Percentiles rank a stretch among this genome's conserved stretches.
phyloP scores from a whole-genome alignment of 768 basidiomycete species.

The Mycena leptocephala region DNA sequence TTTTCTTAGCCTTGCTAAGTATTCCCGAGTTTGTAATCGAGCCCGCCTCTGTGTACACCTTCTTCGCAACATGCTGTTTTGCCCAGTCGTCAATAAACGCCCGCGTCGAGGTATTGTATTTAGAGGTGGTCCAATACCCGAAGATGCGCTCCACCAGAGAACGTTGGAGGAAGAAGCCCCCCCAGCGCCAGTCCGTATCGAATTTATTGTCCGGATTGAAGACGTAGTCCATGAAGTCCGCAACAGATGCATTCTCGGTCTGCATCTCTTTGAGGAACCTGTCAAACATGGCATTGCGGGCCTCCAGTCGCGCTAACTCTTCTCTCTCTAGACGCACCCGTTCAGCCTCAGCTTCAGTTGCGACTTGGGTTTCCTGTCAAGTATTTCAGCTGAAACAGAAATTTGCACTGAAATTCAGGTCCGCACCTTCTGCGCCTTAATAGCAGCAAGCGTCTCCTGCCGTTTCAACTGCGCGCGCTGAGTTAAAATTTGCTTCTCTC shows the following conservation, averaged over 20 bases:
- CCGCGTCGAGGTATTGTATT: neutral
- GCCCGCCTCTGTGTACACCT: neutral
- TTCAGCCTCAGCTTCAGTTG: neutral
- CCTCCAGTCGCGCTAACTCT: neutral
- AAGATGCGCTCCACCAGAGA: slow-evolving; percentile 3
- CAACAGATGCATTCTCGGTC: neutral
- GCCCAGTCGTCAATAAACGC: neutral
- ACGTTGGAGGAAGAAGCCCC: slow-evolving; percentile 19
- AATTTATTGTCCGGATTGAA: neutral
- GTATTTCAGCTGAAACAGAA: neutral
- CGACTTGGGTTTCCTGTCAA: neutral
- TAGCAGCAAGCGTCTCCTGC: neutral
- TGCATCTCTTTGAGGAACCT: slow-evolving; percentile 3
- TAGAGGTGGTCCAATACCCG: slow-evolving; percentile 22
- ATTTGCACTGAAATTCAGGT: neutral
- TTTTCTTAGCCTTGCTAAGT: slow-evolving; percentile 10
- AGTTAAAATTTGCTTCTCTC: neutral
- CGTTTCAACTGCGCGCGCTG: neutral
- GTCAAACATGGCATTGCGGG: neutral
- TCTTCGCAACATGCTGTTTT: neutral
- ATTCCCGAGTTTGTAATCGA: neutral
- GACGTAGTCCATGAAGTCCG: slow-evolving; percentile 10
- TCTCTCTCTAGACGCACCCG: too few species aligned
- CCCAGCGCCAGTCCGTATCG: neutral
- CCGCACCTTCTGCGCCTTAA: neutral